Conservation (phyloP, 164 flowering plant genomes). For the Aristolochia contorta region DNA sequence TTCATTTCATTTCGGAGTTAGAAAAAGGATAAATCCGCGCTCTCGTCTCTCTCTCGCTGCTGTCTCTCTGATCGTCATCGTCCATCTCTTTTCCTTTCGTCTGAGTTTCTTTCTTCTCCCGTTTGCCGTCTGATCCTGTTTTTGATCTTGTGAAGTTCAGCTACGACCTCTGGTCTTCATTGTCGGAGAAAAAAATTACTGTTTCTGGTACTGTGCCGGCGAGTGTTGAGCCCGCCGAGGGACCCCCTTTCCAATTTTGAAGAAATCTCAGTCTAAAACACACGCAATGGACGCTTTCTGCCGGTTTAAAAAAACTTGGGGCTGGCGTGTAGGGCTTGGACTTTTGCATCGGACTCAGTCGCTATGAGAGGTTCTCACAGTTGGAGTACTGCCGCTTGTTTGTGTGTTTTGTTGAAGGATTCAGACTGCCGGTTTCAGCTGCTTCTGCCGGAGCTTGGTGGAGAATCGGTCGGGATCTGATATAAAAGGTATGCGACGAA, state of each 20-base stretch:
- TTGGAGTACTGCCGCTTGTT: not conserved
- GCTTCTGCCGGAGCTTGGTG: constrained; percentile 1
- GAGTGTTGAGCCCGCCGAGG: not conserved
- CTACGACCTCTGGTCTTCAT: too few species aligned
- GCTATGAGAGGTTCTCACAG: constrained; percentile 6
- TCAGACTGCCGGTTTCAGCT: not conserved
- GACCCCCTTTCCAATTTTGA: not conserved
- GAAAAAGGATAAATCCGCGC: too few species aligned
- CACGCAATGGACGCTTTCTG: not conserved
- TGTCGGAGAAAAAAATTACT: too few species aligned
- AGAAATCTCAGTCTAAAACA: not conserved
- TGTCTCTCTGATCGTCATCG: too few species aligned
- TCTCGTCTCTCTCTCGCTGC: too few species aligned
- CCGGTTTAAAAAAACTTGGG: not conserved
- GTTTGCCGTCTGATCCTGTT: too few species aligned
- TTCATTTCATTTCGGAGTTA: too few species aligned
- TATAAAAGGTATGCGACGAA: not conserved
- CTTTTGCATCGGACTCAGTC: constrained; percentile 7
- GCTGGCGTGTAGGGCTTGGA: constrained; percentile 4
- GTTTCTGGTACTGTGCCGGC: too few species aligned
- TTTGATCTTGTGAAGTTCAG: too few species aligned
- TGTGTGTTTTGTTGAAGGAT: not conserved
- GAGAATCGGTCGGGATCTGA: constrained; percentile 5
- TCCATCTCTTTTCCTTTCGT: too few species aligned
- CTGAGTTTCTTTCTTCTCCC: too few species aligned